These are phyloP conservation scores for Plasmodium gaboni DNA, from an alignment of 169 alveolate genomes.

Conservation along the genomic window DNA sequence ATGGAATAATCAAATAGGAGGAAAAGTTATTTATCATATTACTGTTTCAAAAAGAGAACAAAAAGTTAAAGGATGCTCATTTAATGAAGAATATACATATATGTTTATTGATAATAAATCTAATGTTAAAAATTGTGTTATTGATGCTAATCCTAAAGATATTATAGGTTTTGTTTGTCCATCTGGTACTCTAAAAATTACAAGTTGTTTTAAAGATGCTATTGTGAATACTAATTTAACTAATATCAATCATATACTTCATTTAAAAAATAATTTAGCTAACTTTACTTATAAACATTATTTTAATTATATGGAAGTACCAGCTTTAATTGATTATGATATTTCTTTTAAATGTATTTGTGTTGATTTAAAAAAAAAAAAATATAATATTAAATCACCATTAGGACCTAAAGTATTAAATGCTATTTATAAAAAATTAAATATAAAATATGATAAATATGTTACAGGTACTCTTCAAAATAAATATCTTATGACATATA, in stretches of 20 bases:
- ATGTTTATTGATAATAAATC: conserved; percentile 4
- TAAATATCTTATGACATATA: conserved; percentile 6
- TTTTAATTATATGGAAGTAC: conserved; percentile 40
- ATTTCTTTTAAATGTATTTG: conserved; percentile 46
- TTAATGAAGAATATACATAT: background rate
- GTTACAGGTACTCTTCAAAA: background rate
- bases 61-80: conserved; percentile 54
- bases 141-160: conserved; percentile 49
- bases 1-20: conserved; percentile 18
- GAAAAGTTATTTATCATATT: conserved; percentile 2
- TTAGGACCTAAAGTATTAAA: conserved; percentile 5
- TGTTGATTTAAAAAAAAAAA: conserved; percentile 26
- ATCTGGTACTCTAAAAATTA: conserved; percentile 26
- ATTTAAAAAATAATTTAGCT: conserved; percentile 15
- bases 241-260: background rate
- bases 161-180: conserved; percentile 64
- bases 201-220: conserved; percentile 54
- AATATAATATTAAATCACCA: conserved; percentile 8
- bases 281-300: conserved; percentile 21
- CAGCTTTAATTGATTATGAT: conserved; percentile 4
- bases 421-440: conserved; percentile 24
- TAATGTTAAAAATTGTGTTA: conserved; percentile 12
- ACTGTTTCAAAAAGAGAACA: conserved; percentile 29
- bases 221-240: conserved; percentile 11
- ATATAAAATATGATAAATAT: conserved; percentile 4